Conservation (phyloP, 2,329 filamentous ascomycete genomes). For the Microthyrium microscopicum region DNA sequence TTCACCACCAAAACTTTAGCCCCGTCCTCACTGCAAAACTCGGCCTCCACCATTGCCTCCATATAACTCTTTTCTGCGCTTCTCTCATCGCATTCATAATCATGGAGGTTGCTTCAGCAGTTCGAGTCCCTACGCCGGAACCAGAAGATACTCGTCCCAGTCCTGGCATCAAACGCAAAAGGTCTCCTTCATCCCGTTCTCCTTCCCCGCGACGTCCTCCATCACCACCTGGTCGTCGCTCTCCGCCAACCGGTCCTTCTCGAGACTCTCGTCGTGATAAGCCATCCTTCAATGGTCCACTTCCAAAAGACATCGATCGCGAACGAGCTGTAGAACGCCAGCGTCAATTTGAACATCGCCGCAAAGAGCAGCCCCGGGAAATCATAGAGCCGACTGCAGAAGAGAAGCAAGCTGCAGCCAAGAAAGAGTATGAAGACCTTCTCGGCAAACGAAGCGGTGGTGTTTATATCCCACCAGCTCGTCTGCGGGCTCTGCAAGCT, state of each 20-base stretch:
- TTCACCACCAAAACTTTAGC: background rate
- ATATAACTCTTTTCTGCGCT: no score
- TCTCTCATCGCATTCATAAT: background rate
- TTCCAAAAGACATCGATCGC: slow-evolving; percentile 31
- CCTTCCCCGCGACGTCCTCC: slow-evolving; percentile 12
- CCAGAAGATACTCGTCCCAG: slow-evolving; percentile 1
- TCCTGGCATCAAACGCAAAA: slow-evolving; percentile 13
- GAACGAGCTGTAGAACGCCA: slow-evolving; percentile 35
- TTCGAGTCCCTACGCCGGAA: slow-evolving; percentile 8
- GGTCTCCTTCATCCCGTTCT: slow-evolving; percentile 15
- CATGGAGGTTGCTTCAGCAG: slow-evolving; percentile 7
- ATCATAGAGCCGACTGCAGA: slow-evolving; percentile 49
- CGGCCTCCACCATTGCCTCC: background rate
- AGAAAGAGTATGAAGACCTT: slow-evolving; percentile 86
- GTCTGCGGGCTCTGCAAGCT: slow-evolving; percentile 78
- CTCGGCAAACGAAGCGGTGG: slow-evolving; percentile 86
- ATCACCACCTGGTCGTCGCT: slow-evolving; percentile 18
- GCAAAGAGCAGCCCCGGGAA: slow-evolving; percentile 19
- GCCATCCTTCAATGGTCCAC: slow-evolving; percentile 13
- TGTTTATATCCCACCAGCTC: slow-evolving; percentile 87
- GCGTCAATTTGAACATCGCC: slow-evolving; percentile 29
- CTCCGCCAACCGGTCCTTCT: slow-evolving; percentile 10
- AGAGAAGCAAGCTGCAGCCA: slow-evolving; percentile 73
- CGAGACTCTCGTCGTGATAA: slow-evolving; percentile 9
- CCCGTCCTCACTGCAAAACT: slow-evolving; percentile 2